Base-by-base conservation (phyloP, 768 basidiomycete genomes). In the Suillus americanus region DNA sequence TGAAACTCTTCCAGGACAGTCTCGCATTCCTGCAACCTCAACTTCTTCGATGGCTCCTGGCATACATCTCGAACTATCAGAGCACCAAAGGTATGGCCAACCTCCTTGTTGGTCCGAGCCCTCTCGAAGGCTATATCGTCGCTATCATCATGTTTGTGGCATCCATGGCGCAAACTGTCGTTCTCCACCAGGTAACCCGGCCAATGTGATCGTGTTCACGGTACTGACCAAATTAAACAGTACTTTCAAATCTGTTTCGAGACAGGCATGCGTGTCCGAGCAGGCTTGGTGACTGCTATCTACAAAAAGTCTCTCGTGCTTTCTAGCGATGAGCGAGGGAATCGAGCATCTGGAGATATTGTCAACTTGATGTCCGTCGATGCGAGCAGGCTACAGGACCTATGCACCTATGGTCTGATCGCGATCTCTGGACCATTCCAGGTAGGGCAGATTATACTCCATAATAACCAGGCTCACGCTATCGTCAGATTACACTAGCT, bases 321-420 rank as follows among this genome's bases (percentile, higher is more conserved):
- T 10, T 93, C 92, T 2, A 95, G 90, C 69, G 91, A 94, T 64
- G 95, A 94, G 70, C 86, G 91, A 5, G 83, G 85, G 12, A 40
- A 16, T 40, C 86, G 93, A 48, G 85, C 92, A 0, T 87, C 92
- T 0, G 96, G 97, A 1, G 95, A 97, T 73, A 95, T 97, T 41
- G 94, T 97, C 67, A 98, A 97, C 72, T 77, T 97, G 38, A 95
- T 96, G 90, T 90, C 89, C 9, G 94, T 97, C 16, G 93, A 95
- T 68, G 86, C 93, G 0, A 88, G 85, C 16, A 80, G 91, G 41
- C 76, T 95, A 50, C 91, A 94, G 68, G 92, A 95, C 65, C 80
- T 94, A 30, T 92, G 90, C 73, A 86, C 89, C 0, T 94, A 91
- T 72, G 94, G 90, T 1, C 80, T 97, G 50, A 95, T 97, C 65